Base-by-base conservation (phyloP, 148 eudicot species). In the Dianthus caryophyllus region DNA sequence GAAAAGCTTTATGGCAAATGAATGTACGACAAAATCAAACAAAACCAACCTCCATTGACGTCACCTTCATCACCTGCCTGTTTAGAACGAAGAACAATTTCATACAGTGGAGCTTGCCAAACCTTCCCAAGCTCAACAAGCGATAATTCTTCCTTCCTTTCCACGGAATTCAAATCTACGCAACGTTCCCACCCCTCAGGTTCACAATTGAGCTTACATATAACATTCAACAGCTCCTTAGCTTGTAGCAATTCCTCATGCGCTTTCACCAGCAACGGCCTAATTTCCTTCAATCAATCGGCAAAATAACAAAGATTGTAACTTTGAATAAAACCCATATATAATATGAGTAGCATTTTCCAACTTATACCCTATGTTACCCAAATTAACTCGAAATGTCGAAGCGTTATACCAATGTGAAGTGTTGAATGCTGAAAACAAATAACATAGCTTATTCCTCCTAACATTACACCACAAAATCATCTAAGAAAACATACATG, bases 31-130 rank as follows among this genome's bases (percentile, higher is more conserved):
- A 33, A 67, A 52, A 21, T 30, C 46, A 17, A 27, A 48, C 60
- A 1, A 51, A 64, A 10, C 76, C 27, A 60, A 85, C 87, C 87
- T 85, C 66, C 70, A 72, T 59, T 49, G 44, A 70, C 71, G 27
- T 29, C 56, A 46, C 25, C 48, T 29, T 58, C 57, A 25, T 67
- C 55, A 30, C 16, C 31, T 64, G 25, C 69, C 44, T 38, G 66
- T 26, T 49, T 46, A 66, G 67, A 72, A 62, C 78, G 49, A 66
- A 86, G 84, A 66, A 70, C 78, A 59, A 88, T 87, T 71, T 90
- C 88, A 73, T 77, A 88, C 46, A 87, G 64, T 10, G 84, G 88
- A 61, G 96, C 88, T 79, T 90, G 97, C 88, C 88, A 83, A 63
- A 87, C 83, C 21, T 78, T 86, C 16, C 82, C 86, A 20, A 88